phyloP scores from a whole-genome alignment of 2,329 filamentous ascomycete species.

The Lithohypha guttulata region DNA sequence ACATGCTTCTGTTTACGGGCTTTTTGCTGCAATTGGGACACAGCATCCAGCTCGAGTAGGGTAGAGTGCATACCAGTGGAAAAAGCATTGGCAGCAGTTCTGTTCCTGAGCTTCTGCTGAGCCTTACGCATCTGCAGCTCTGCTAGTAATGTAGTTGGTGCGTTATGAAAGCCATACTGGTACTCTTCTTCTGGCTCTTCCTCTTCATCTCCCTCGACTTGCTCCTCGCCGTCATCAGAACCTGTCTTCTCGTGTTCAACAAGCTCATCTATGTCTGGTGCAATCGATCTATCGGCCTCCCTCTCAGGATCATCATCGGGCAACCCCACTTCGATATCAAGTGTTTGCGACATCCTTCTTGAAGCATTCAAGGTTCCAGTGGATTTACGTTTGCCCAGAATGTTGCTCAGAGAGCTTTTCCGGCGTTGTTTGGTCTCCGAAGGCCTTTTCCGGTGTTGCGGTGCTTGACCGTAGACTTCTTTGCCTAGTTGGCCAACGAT shows the following conservation, averaged over 20 bases:
- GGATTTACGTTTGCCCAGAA: slow-evolving; percentile 19
- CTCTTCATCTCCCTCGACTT: slow-evolving; percentile 34
- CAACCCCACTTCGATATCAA: slow-evolving; percentile 13
- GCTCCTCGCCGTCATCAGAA: neutral
- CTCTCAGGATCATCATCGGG: slow-evolving; percentile 18
- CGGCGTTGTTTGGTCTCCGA: slow-evolving; percentile 24
- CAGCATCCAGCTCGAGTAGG: slow-evolving; percentile 77
- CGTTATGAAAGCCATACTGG: slow-evolving; percentile 46
- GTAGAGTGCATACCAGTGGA: slow-evolving; percentile 84
- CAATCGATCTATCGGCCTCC: slow-evolving; percentile 16
- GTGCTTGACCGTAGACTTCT: slow-evolving; percentile 55
- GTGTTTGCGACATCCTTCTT: slow-evolving; percentile 5
- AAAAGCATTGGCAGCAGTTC: slow-evolving; percentile 51
- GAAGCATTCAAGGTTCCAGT: slow-evolving; percentile 18
- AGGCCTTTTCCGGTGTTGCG: slow-evolving; percentile 25
- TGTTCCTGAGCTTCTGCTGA: slow-evolving; percentile 70
- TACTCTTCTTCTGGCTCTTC: slow-evolving; percentile 33
- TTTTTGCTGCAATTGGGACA: slow-evolving; percentile 72
- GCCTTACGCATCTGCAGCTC: slow-evolving; percentile 86
- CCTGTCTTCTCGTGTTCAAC: slow-evolving; percentile 6
- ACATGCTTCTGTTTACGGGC: slow-evolving; percentile 64
- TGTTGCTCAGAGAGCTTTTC: slow-evolving; percentile 24
- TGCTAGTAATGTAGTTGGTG: slow-evolving; percentile 81
- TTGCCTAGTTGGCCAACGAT: slow-evolving; percentile 65
- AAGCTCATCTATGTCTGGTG: slow-evolving; percentile 20